Base-by-base conservation (phyloP, 1,284 basidiomycete species). In the Heterobasidion annosum region DNA sequence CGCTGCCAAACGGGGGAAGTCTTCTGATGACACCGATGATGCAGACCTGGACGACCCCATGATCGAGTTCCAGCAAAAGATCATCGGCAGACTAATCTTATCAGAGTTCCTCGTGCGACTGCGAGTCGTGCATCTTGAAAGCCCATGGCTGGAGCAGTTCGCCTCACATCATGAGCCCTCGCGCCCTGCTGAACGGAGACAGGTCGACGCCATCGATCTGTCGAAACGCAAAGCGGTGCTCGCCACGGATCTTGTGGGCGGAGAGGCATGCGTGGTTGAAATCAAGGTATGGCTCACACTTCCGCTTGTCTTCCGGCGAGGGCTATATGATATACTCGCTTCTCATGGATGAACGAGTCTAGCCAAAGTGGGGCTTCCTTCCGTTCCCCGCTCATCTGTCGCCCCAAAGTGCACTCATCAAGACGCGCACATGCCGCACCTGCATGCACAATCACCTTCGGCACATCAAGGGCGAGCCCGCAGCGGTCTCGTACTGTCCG, bases 341-440 rank as follows among this genome's bases (percentile, higher is more conserved):
- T 48, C 37, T 55, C 10, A 45, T 32, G 15, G 35, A 34, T 52
- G 44, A 51, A 40, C 50, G 13, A 52, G 49, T 42, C 10, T 61
- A 96, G 93, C 93, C 93, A 47, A 97, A 97, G 74, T 97, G 93
- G 93, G 92, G 84, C 2, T 96, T 97, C 69, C 69, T 96, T 34
- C 92, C 93, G 6, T 74, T 73, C 32, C 59, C 76, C 15, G 60
- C 65, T 9, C 75, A 85, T 70, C 72, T 90, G 49, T 83, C 91
- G 0, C 62, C 72, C 2, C 70, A 72, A 51, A 87, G 83, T 1
- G 73, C 69, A 15, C 57, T 64, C 0, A 71, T 83, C 63, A 97
- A 96, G 73, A 75, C 75, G 5, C 70, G 69, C 33, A 84, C 85
- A 34, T 94, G 92, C 71, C 79, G 93, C 58, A 94, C 91, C 68